Evolutionary conservation across 805 yeast genomes (phyloP), one percentile per base, ranked within the genome.

Genomic region (Pichia nakasei): DNA sequence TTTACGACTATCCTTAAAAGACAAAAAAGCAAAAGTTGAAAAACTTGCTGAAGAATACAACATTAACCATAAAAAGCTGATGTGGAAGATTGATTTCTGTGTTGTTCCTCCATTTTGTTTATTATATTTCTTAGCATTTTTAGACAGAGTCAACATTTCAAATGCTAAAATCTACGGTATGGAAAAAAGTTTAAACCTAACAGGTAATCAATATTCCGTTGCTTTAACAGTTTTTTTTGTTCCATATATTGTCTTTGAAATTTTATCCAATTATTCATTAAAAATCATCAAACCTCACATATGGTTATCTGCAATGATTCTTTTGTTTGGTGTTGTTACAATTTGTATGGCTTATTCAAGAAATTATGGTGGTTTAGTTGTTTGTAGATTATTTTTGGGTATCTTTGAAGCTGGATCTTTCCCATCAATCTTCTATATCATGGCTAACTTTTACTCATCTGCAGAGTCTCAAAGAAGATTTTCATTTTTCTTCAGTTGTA

Each of bases 71-170:
- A 63, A 54, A 37, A 70, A 65, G 51, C 62, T 84, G 22, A 74
- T 76, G 76, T 66, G 76, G 70, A 83, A 82, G 54, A 67, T 80
- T 27, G 91, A 84, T 54, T 42, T 76, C 1, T 75, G 85, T 48
- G 79, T 85, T 34, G 80, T 84, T 24, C 87, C 89, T 5, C 79
- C 87, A n/a, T 81, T 85, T 51, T 77, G 87, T 55, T 55, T 84
- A 24, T 67, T 85, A 37, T 85, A 85, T 56, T 76, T 85, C 60
- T 70, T 85, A 48, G 81, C 91, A 1, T 85, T 85, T 56, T 64
- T 85, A 55, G 94, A 85, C 59, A 70, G 94, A 60, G 89, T 85
- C 46, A 85, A 85, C 59, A 82, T 85, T 48, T 78, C 89, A 26
- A 85, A 85, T 61, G 94, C 95, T 8, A 78, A 78, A 47, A 73